phyloP scores from a whole-genome alignment of 2,329 filamentous ascomycete species.

The Colletotrichum simmondsii region DNA sequence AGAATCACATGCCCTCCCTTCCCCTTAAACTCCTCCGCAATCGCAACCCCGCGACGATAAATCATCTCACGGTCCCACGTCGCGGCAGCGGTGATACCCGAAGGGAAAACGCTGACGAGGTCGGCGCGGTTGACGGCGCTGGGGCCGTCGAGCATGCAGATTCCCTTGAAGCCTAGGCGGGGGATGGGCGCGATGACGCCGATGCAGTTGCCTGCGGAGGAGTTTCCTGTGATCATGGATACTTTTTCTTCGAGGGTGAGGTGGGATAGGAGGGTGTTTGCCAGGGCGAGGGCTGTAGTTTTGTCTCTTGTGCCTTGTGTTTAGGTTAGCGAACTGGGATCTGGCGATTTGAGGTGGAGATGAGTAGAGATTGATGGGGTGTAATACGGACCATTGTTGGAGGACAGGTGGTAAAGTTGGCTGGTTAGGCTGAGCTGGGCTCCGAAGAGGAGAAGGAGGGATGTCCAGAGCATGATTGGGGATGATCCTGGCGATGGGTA shows the following conservation, averaged over 20 bases:
- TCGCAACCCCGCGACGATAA: constrained; percentile 72
- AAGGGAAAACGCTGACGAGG: constrained; percentile 66
- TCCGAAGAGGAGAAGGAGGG: not conserved
- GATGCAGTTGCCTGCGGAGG: not conserved
- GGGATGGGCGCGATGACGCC: not conserved
- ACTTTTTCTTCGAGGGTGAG: not conserved
- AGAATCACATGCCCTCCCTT: constrained; percentile 63
- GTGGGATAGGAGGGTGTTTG: not conserved
- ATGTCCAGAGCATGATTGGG: too few relatives aligned
- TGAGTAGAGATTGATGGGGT: not conserved
- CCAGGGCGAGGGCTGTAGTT: not conserved
- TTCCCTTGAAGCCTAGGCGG: not conserved
- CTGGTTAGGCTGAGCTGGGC: not conserved
- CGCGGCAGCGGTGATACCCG: constrained; percentile 76
- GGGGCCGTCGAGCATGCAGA: not conserved
- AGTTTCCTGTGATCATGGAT: not conserved
- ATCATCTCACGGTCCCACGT: constrained; percentile 78
- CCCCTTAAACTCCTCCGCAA: constrained; percentile 76
- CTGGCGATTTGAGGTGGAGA: too few relatives aligned
- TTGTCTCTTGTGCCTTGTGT: not conserved
- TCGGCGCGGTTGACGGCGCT: not conserved
- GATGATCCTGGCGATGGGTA: too few relatives aligned
- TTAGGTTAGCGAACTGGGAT: too few relatives aligned
- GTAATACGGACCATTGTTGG: not conserved
- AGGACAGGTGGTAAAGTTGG: not conserved